Percentiles rank a stretch among this genome's conserved stretches.
Conservation (phyloP, 1,284 basidiomycete genomes). For the Cutaneotrichosporon cutaneum region DNA sequence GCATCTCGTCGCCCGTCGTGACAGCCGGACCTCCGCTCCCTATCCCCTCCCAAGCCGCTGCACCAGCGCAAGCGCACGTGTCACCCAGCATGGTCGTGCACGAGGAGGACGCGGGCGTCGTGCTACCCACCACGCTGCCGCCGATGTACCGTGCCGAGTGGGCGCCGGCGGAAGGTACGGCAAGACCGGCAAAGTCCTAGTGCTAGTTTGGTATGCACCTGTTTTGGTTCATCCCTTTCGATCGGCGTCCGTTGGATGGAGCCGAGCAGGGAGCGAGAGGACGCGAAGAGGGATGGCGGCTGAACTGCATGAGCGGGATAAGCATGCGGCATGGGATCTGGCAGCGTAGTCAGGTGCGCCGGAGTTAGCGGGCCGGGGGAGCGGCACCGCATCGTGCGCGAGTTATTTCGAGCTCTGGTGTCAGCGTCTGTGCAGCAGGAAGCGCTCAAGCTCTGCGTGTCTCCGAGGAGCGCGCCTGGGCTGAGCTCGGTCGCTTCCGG, state of each 20-base stretch:
- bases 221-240: neutral
- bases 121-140: neutral
- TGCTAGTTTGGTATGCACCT: neutral
- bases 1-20: neutral
- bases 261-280: neutral
- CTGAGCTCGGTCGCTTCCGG: no score
- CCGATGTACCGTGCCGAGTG: constrained; percentile 5
- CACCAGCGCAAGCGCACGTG: neutral
- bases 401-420: no score
- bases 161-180: neutral
- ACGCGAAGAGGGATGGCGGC: neutral
- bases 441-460: no score
- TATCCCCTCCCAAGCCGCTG: neutral
- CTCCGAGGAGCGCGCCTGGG: no score
- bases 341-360: no score
- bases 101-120: constrained; percentile 5
- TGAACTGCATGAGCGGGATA: neutral
- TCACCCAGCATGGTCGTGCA: neutral
- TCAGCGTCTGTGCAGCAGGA: no score
- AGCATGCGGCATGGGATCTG: neutral
- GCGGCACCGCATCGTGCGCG: no score
- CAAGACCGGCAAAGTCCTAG: neutral
- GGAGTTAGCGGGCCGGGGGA: no score
- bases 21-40: neutral
- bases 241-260: no score